phyloP scores from a whole-genome alignment of 352 stramenopile species.

The Pythium brassicae region DNA sequence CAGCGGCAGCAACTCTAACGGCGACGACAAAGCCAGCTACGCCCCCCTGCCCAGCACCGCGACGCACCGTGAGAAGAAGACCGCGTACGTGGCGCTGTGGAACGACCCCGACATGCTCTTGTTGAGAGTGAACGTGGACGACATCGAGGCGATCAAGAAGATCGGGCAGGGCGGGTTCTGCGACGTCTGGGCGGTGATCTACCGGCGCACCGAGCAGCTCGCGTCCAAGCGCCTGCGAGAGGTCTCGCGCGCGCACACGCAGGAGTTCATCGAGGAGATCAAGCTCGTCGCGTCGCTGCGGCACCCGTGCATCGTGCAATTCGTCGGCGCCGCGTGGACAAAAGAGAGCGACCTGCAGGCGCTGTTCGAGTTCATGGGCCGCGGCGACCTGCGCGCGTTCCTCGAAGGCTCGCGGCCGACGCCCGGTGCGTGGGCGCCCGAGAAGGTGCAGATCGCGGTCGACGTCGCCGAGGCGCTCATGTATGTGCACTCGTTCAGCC shows the following conservation, averaged over 20 bases:
- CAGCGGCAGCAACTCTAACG: too few relatives aligned
- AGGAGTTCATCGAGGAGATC: slow-evolving; percentile 19
- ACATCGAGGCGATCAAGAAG: slow-evolving; percentile 31
- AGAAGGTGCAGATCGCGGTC: too few relatives aligned
- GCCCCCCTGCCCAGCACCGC: too few relatives aligned
- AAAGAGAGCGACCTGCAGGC: slow-evolving; percentile 9
- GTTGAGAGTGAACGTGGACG: slow-evolving; percentile 31
- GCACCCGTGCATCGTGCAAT: slow-evolving; percentile 19
- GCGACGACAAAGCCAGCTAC: too few relatives aligned
- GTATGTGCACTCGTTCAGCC: too few relatives aligned
- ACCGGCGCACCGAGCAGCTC: slow-evolving; percentile 26
- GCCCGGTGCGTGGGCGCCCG: slow-evolving; percentile 21
- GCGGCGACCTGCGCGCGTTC: slow-evolving; percentile 9
- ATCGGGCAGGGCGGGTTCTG: slow-evolving; percentile 26
- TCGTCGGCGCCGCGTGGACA: slow-evolving; percentile 14
- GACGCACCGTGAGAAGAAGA: too few relatives aligned
- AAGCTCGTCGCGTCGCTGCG: slow-evolving; percentile 7
- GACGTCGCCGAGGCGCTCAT: too few relatives aligned
- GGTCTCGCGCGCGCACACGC: slow-evolving; percentile 4
- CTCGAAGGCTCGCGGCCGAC: slow-evolving; percentile 18
- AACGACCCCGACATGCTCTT: slow-evolving; percentile 37
- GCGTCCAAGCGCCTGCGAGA: slow-evolving; percentile 34
- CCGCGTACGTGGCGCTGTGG: slow-evolving; percentile 32
- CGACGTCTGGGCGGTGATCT: slow-evolving; percentile 36
- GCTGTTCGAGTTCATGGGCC: slow-evolving; percentile 14